These are phyloP conservation scores for Wickerhamiella nectarea DNA, from an alignment of 805 yeast genomes.

Conservation along the genomic window DNA sequence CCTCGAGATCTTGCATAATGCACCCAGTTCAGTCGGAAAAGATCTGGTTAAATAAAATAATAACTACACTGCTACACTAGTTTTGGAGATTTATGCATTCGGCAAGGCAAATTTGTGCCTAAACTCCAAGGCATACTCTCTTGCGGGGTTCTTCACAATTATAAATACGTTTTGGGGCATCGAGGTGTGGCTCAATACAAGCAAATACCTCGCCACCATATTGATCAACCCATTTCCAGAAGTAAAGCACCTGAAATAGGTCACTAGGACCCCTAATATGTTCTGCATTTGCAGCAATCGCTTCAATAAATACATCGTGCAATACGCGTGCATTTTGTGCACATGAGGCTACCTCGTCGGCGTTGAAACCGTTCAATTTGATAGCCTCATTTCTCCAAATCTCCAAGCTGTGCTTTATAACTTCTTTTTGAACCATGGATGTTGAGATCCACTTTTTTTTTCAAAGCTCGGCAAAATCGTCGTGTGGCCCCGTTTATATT, in stretches of 20 bases:
- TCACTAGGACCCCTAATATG: constrained; percentile 19
- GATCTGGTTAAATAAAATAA: no score
- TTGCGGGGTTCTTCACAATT: constrained; percentile 2
- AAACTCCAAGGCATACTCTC: background rate
- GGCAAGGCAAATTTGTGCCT: background rate
- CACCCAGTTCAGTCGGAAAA: no score
- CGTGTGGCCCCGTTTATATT: background rate
- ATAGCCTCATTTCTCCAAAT: constrained; percentile 6
- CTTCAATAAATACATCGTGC: constrained; percentile 24
- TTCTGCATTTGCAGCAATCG: constrained; percentile 20
- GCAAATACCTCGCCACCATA: constrained; percentile 22
- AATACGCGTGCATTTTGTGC: constrained; percentile 21
- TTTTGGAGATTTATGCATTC: background rate
- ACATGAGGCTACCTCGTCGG: constrained; percentile 18
- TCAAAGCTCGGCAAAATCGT: background rate
- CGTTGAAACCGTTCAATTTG: constrained; percentile 14
- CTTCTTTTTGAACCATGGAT: background rate
- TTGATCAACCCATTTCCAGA: constrained; percentile 23
- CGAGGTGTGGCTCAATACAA: constrained; percentile 17
- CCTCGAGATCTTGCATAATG: constrained; percentile 1
- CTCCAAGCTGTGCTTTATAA: background rate
- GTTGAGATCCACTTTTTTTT: background rate
- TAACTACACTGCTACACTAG: background rate
- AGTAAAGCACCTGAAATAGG: constrained; percentile 18
- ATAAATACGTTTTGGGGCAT: constrained; percentile 14